Evolutionary conservation across 805 yeast species (phyloP).

Genomic region (Wickerhamiella dianesei): DNA sequence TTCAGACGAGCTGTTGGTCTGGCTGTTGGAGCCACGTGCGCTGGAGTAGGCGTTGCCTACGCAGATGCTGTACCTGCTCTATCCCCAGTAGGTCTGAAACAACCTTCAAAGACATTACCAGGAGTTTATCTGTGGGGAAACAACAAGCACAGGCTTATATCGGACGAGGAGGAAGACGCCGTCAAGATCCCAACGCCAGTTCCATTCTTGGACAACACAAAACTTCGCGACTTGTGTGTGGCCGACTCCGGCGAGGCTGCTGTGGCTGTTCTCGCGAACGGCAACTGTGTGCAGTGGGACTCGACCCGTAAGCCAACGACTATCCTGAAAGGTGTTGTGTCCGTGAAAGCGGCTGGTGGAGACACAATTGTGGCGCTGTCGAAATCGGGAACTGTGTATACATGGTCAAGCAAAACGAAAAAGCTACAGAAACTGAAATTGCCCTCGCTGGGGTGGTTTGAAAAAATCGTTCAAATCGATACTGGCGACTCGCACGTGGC

Average conservation of each 20-base stretch:
- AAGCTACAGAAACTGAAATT: conserved; percentile 2
- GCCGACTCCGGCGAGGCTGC: conserved; percentile 31
- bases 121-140: conserved; percentile 58
- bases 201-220: conserved; percentile 47
- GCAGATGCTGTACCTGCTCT: background rate
- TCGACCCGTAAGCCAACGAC: conserved; percentile 24
- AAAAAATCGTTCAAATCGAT: conserved; percentile 38
- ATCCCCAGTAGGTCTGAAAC: background rate
- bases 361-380: conserved; percentile 31
- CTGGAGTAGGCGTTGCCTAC: conserved; percentile 6
- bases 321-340: conserved; percentile 34
- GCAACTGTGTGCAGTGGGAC: conserved; percentile 60
- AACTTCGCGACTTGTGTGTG: conserved; percentile 43
- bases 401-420: conserved; percentile 10
- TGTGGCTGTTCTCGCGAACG: conserved; percentile 50
- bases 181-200: conserved; percentile 47
- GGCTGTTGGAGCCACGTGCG: background rate
- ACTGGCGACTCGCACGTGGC: conserved; percentile 60
- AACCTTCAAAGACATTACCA: background rate
- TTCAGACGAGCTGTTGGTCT: background rate
- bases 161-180: conserved; percentile 20
- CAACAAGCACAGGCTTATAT: conserved; percentile 30
- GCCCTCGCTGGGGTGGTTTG: conserved; percentile 28
- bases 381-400: conserved; percentile 27
- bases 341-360: conserved; percentile 29